A percentile compares a stretch with the other conserved stretches of the same genome.
Conservation (phyloP, 805 yeast species). For the Candida anglica region DNA sequence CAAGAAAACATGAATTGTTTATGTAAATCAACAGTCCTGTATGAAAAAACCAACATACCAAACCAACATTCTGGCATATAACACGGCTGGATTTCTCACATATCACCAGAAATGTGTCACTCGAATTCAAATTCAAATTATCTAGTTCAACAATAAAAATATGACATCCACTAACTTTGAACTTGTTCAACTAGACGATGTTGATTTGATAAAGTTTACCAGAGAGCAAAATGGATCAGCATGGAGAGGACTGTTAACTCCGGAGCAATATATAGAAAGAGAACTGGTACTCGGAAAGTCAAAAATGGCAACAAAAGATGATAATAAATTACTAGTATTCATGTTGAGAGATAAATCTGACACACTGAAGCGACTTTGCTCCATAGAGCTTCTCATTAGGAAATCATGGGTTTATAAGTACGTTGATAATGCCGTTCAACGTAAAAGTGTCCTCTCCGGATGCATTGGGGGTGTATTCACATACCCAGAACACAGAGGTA, state of each 20-base stretch:
- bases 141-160: too few species aligned
- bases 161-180: not conserved
- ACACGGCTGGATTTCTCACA: too few species aligned
- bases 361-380: conserved; percentile 20
- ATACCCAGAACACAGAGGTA: conserved; percentile 30
- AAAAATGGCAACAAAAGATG: conserved; percentile 13
- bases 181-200: conserved; percentile 18
- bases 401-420: conserved; percentile 20
- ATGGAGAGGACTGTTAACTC: conserved; percentile 34
- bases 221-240: conserved; percentile 28
- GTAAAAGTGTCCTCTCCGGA: conserved; percentile 22
- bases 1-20: too few species aligned
- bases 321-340: conserved; percentile 19
- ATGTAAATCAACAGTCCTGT: too few species aligned
- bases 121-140: too few species aligned
- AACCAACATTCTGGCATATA: too few species aligned
- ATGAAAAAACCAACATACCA: too few species aligned
- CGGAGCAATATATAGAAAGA: conserved; percentile 30
- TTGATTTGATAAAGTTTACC: conserved; percentile 24
- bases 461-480: conserved; percentile 42
- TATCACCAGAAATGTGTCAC: too few species aligned
- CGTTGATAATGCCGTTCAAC: conserved; percentile 10
- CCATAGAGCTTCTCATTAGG: conserved; percentile 33
- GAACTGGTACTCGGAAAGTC: conserved; percentile 27
- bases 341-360: conserved; percentile 16